phyloP scores from a whole-genome alignment of 768 basidiomycete species.

The Sporobolomyces phaffii region DNA sequence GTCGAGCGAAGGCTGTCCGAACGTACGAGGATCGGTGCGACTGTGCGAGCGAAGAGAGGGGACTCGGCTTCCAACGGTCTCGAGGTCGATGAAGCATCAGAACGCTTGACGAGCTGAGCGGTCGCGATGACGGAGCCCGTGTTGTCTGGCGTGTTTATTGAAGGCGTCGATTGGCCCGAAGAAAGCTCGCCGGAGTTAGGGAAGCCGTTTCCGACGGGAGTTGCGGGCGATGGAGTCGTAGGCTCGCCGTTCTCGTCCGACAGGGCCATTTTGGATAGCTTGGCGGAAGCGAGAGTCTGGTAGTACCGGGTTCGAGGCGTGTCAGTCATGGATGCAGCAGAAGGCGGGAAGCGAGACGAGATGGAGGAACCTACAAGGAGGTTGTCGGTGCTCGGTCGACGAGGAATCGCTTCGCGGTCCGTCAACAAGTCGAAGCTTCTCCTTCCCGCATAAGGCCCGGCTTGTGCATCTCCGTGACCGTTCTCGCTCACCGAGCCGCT shows the following conservation, averaged over 20 bases:
- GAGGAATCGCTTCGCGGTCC: background rate
- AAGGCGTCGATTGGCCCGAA: slow-evolving; percentile 18
- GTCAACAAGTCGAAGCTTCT: slow-evolving; percentile 25
- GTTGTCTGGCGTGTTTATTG: background rate
- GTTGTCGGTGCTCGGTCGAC: slow-evolving; percentile 35
- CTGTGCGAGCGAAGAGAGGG: background rate
- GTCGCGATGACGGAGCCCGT: slow-evolving; percentile 2
- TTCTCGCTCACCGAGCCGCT: background rate
- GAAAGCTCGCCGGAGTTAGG: background rate
- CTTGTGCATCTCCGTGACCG: background rate
- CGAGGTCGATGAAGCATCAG: background rate
- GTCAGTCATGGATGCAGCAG: background rate
- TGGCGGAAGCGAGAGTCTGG: slow-evolving; percentile 28
- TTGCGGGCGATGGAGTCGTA: background rate
- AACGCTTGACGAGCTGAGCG: slow-evolving; percentile 19
- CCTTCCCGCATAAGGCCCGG: background rate
- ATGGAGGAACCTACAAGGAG: slow-evolving; percentile 19
- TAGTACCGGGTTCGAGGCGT: too few species aligned
- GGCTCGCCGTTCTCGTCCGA: background rate
- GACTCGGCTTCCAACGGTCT: slow-evolving; percentile 1
- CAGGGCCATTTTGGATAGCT: slow-evolving; percentile 19
- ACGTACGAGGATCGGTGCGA: slow-evolving; percentile 8
- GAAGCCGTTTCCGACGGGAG: background rate
- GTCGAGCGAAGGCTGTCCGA: slow-evolving; percentile 11
- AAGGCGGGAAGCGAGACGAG: too few species aligned